A percentile compares a stretch with the other conserved stretches of the same genome.
These are phyloP conservation scores for Colletotrichum chrysophilum DNA, from an alignment of 2,329 filamentous ascomycete genomes.

Conservation along the genomic window DNA sequence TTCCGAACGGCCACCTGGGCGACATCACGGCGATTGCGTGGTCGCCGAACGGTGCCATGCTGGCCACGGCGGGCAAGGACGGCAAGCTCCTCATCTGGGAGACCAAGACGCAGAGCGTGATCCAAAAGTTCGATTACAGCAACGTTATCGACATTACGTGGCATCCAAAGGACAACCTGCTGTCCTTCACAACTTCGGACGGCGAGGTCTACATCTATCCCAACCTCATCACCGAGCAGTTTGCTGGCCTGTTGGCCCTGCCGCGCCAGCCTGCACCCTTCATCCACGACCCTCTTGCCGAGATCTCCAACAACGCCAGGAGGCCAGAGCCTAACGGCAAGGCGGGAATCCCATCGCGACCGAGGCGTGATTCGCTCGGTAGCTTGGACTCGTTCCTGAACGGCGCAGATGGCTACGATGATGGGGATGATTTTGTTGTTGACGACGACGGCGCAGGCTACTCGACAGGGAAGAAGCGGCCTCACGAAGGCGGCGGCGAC, in stretches of 20 bases:
- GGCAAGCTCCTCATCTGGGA: constrained; percentile 85
- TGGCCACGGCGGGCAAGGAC: constrained; percentile 74
- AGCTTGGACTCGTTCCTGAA: constrained; percentile 85
- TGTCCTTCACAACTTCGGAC: constrained; percentile 91
- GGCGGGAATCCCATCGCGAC: constrained; percentile 28
- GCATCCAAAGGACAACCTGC: constrained; percentile 88
- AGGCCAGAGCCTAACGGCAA: constrained; percentile 43
- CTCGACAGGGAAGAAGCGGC: constrained; percentile 62
- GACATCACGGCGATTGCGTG: constrained; percentile 89
- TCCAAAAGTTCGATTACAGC: constrained; percentile 79
- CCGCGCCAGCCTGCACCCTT: constrained; percentile 79
- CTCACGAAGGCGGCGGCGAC: constrained; percentile 54
- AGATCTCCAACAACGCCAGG: constrained; percentile 70
- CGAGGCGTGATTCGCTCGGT: constrained; percentile 69
- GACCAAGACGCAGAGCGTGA: constrained; percentile 80
- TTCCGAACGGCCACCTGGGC: constrained; percentile 79
- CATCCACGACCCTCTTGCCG: constrained; percentile 78
- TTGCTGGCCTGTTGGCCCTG: constrained; percentile 60
- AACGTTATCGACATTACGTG: constrained; percentile 88
- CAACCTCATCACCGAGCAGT: constrained; percentile 68
- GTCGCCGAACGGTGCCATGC: constrained; percentile 92
- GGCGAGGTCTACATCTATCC: constrained; percentile 93
- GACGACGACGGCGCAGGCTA: constrained; percentile 97
- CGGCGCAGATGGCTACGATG: constrained; percentile 53
- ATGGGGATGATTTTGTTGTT: constrained; percentile 83